These are phyloP conservation scores for Tetraselmis chui DNA, from an alignment of 139 green algal species.

Conservation along the genomic window DNA sequence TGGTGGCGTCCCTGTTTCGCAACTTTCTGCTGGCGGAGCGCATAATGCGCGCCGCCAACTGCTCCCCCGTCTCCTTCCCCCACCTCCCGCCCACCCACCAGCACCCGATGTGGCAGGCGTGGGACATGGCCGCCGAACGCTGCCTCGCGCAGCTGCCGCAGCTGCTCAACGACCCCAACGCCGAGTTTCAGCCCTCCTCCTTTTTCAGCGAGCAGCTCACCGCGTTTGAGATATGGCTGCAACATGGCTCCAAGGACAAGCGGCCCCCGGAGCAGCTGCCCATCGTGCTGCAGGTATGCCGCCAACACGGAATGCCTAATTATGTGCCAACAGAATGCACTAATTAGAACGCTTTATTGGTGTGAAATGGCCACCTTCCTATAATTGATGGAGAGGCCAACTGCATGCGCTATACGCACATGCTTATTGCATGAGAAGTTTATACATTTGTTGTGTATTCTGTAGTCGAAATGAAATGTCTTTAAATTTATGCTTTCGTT, in stretches of 20 bases:
- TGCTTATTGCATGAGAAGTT: too few relatives aligned
- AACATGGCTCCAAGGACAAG: conserved; percentile 71
- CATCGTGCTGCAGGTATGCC: conserved; percentile 86
- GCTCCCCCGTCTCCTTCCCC: conserved; percentile 78
- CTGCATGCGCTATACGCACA: too few relatives aligned
- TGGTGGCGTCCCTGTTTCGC: conserved; percentile 93
- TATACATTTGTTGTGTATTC: too few relatives aligned
- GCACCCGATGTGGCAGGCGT: conserved; percentile 94
- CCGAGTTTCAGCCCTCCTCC: conserved; percentile 46
- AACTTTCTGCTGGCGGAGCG: conserved; percentile 98
- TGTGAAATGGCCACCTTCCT: too few relatives aligned
- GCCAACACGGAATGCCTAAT: too few relatives aligned
- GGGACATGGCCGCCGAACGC: conserved; percentile 95
- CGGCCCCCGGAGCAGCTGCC: conserved; percentile 94
- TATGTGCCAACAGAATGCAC: too few relatives aligned
- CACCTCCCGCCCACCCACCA: conserved; percentile 88
- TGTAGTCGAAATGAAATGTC: too few relatives aligned
- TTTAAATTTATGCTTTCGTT: too few relatives aligned
- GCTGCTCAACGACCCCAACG: conserved; percentile 3
- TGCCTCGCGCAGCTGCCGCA: conserved; percentile 80
- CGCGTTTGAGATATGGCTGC: conserved; percentile 96
- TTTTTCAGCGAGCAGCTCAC: conserved; percentile 98
- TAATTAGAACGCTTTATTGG: too few relatives aligned
- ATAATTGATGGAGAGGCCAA: too few relatives aligned
- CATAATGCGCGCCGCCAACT: conserved; percentile 81